These are phyloP conservation scores for Biscogniauxia mediterranea DNA, from an alignment of 2,329 filamentous ascomycete species.

Conservation along the genomic window DNA sequence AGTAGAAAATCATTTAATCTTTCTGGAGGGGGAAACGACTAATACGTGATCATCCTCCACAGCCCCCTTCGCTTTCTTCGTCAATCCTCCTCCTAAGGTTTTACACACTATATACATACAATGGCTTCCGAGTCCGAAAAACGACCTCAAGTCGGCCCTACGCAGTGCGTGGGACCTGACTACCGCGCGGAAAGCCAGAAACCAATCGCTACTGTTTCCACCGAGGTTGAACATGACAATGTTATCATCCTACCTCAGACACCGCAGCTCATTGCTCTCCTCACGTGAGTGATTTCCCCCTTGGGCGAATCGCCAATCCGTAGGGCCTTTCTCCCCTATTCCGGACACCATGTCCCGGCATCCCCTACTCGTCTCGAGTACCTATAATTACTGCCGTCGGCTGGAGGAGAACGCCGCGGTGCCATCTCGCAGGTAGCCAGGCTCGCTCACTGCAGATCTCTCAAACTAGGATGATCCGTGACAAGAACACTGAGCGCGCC, in stretches of 20 bases:
- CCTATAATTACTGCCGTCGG: background rate
- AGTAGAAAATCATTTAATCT: background rate
- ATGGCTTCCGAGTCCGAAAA: slow-evolving; percentile 34
- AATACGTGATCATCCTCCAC: background rate
- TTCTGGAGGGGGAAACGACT: background rate
- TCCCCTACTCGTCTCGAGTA: background rate
- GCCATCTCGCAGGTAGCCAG: background rate
- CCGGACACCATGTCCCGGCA: background rate
- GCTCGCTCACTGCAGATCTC: slow-evolving; percentile 14
- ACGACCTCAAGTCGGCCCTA: slow-evolving; percentile 39
- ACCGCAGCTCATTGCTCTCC: slow-evolving; percentile 91
- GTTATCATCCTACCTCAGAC: slow-evolving; percentile 90
- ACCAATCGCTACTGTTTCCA: slow-evolving; percentile 86
- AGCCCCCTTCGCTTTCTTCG: background rate
- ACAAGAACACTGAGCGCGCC: slow-evolving; percentile 82
- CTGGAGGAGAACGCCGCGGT: background rate
- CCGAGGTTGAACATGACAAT: slow-evolving; percentile 76
- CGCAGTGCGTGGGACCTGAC: slow-evolving; percentile 73
- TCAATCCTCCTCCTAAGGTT: background rate
- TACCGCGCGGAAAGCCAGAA: slow-evolving; percentile 77
- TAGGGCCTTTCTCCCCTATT: background rate
- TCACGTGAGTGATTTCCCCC: slow-evolving; percentile 71
- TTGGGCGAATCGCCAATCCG: slow-evolving; percentile 3
- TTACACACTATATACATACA: slow-evolving; percentile 34
- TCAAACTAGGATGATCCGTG: slow-evolving; percentile 82